These are phyloP conservation scores for Podospora bellae-mahoneyi DNA, from an alignment of 495 filamentous ascomycete genomes.

Conservation along the genomic window DNA sequence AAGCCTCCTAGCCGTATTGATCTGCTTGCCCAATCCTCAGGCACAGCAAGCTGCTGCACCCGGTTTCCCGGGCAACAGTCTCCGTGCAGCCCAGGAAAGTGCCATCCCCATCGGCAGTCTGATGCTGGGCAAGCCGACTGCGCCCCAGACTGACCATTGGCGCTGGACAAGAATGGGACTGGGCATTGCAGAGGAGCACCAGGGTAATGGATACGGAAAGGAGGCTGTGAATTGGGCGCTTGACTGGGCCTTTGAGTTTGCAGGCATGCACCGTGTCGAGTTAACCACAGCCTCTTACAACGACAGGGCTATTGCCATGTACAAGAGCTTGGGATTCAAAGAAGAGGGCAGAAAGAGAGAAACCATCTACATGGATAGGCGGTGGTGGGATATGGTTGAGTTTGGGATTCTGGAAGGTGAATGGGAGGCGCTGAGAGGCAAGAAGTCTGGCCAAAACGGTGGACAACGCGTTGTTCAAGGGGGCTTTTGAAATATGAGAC, in stretches of 20 bases:
- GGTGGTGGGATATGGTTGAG: conserved; percentile 39
- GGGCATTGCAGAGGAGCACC: conserved; percentile 32
- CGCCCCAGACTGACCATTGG: conserved; percentile 28
- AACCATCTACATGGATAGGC: conserved; percentile 36
- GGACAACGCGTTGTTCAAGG: no score
- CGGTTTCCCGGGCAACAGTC: not conserved
- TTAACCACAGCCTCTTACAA: conserved; percentile 40
- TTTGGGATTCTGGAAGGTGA: conserved; percentile 45
- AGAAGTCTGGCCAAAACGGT: not conserved
- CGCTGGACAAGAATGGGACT: conserved; percentile 36
- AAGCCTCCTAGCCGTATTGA: conserved; percentile 31
- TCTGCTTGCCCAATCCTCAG: conserved; percentile 27
- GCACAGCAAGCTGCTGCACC: not conserved
- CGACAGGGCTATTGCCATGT: conserved; percentile 38
- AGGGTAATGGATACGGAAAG: conserved; percentile 45
- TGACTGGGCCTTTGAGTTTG: conserved; percentile 43
- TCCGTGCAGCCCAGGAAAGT: conserved; percentile 6
- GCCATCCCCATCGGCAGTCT: conserved; percentile 26
- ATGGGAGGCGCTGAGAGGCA: conserved; percentile 26
- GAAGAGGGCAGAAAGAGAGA: conserved; percentile 43
- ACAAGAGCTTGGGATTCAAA: conserved; percentile 43
- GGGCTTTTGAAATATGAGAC: no score
- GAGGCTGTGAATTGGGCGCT: conserved; percentile 49
- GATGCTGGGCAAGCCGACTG: conserved; percentile 21
- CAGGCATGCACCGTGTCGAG: conserved; percentile 40